Evolutionary conservation across 2,329 filamentous ascomycete species (phyloP).

Genomic region (Dactylella cylindrospora): DNA sequence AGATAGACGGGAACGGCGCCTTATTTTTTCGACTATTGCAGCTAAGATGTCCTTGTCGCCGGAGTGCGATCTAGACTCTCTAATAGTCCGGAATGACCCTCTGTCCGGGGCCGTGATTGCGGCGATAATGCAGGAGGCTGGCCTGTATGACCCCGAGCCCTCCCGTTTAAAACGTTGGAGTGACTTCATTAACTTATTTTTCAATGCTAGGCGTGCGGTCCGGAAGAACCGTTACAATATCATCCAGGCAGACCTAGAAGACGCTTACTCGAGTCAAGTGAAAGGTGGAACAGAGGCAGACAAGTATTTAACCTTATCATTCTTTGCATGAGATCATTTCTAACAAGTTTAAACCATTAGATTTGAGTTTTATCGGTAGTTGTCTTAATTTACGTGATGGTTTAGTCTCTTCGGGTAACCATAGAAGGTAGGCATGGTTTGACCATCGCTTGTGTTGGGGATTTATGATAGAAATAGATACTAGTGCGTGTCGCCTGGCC

Average conservation of each 20-base stretch:
- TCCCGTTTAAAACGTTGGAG: neutral
- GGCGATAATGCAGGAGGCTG: slow-evolving; percentile 98
- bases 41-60: slow-evolving; percentile 95
- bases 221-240: slow-evolving; percentile 83
- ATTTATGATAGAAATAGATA: too few species aligned
- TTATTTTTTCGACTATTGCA: slow-evolving; percentile 98
- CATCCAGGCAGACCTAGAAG: slow-evolving; percentile 93
- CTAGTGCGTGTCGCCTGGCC: too few species aligned
- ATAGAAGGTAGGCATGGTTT: too few species aligned
- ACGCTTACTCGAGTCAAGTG: slow-evolving; percentile 95
- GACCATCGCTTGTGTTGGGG: too few species aligned
- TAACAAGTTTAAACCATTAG: slow-evolving; percentile 19
- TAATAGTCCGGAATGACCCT: slow-evolving; percentile 96
- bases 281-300: slow-evolving; percentile 75
- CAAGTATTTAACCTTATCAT: slow-evolving; percentile 50
- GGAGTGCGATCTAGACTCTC: slow-evolving; percentile 91
- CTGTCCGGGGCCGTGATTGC: slow-evolving; percentile 94
- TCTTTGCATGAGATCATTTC: slow-evolving; percentile 1
- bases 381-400: too few species aligned
- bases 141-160: slow-evolving; percentile 58
- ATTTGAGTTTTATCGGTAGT: slow-evolving; percentile 48
- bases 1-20: slow-evolving; percentile 87
- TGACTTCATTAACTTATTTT: neutral
- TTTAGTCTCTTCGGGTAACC: too few species aligned
- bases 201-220: slow-evolving; percentile 48